Conservation (phyloP, 352 stramenopile genomes). For the Phytophthora idaei region DNA sequence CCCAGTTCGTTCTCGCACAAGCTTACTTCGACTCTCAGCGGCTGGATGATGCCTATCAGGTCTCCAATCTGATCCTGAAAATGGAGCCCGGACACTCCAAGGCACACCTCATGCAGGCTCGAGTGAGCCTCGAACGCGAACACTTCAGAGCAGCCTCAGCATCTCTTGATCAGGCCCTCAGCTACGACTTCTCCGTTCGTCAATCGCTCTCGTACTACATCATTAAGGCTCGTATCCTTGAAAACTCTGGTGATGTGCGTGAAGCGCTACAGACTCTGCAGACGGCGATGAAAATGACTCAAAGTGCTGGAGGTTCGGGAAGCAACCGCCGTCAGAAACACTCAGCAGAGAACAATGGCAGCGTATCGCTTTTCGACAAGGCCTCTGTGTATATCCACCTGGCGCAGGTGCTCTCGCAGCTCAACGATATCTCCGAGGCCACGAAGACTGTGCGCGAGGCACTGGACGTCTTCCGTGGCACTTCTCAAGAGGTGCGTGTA, state of each 20-base stretch:
- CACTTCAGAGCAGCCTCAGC: slow-evolving; percentile 73
- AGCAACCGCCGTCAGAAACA: slow-evolving; percentile 26
- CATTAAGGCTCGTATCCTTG: slow-evolving; percentile 87
- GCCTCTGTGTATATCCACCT: slow-evolving; percentile 90
- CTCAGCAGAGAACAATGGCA: slow-evolving; percentile 9
- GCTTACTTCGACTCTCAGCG: slow-evolving; percentile 74
- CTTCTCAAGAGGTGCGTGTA: slow-evolving; percentile 89
- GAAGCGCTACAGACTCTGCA: slow-evolving; percentile 86
- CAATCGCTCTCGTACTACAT: slow-evolving; percentile 87
- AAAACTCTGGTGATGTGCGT: slow-evolving; percentile 73
- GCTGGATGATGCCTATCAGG: slow-evolving; percentile 82
- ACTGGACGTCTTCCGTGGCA: slow-evolving; percentile 76
- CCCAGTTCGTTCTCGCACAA: slow-evolving; percentile 85
- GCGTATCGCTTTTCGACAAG: slow-evolving; percentile 79
- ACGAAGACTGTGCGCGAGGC: slow-evolving; percentile 72
- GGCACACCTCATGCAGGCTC: slow-evolving; percentile 85
- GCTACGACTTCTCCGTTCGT: slow-evolving; percentile 88
- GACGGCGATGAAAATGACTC: slow-evolving; percentile 75
- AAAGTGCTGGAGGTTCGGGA: slow-evolving; percentile 14
- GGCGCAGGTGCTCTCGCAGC: slow-evolving; percentile 77
- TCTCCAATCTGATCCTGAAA: slow-evolving; percentile 75
- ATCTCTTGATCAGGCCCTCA: slow-evolving; percentile 89
- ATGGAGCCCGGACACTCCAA: slow-evolving; percentile 78
- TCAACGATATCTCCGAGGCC: slow-evolving; percentile 74
- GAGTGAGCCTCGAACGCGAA: slow-evolving; percentile 79